A percentile compares a stretch with the other conserved stretches of the same genome.
These are phyloP conservation scores for Dissophora globulifera DNA, from an alignment of 192 early-diverging fungal genomes.

Conservation along the genomic window DNA sequence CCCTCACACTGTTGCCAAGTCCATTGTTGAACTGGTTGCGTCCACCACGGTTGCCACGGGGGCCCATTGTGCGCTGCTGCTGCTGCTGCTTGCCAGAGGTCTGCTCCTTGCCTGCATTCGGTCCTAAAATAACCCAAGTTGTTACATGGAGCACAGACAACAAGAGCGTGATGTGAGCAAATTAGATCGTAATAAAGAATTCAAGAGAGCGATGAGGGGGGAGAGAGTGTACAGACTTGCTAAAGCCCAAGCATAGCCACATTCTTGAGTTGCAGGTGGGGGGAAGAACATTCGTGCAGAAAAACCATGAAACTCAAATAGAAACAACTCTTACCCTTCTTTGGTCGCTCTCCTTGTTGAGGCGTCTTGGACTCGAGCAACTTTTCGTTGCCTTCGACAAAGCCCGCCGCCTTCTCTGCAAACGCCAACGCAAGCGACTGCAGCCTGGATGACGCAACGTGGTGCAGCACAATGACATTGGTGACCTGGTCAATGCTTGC, in stretches of 20 bases:
- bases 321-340: conserved; percentile 37
- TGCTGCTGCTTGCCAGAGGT: conserved; percentile 43
- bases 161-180: no score
- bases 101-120: conserved; percentile 33
- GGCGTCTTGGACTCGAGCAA: conserved; percentile 78
- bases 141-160: no score
- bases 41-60: conserved; percentile 41
- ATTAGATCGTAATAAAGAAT: no score
- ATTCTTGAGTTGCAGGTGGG: no score
- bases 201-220: no score
- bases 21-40: conserved; percentile 52
- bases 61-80: conserved; percentile 42
- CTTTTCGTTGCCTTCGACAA: conserved; percentile 94
- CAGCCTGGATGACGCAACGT: conserved; percentile 76
- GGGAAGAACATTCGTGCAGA: no score
- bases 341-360: conserved; percentile 45
- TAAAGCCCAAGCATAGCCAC: no score
- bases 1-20: conserved; percentile 51
- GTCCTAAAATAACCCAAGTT: conserved; percentile 6
- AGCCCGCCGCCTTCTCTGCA: conserved; percentile 84
- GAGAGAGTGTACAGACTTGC: no score
- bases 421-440: conserved; percentile 89
- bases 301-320: no score
- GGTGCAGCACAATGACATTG: conserved; percentile 84
- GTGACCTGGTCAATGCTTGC: conserved; percentile 90